Base-by-base conservation (phyloP, 73 alveolate genomes). In the Paramecium primaurelia region DNA sequence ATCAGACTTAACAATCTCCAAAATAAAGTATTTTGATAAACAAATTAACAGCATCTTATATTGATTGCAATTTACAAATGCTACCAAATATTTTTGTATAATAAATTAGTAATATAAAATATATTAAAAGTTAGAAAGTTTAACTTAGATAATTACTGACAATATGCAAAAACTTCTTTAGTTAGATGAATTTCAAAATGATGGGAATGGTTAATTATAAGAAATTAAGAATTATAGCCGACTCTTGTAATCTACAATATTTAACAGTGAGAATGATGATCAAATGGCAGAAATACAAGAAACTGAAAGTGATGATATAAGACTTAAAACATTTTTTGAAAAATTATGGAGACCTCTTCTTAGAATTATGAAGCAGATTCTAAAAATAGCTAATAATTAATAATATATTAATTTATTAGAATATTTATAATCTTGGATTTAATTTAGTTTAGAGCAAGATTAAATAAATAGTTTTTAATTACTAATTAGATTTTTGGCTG, bases 261-360 rank as follows among this genome's bases (percentile, higher is more conserved):
- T 42, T 80, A 49, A 80, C 12, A 20, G 36, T 5, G 38, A 34
- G 6, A 44, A 22, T 40, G 91, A 40, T 4, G 91, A 49, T 54
- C 18, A 38, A 11, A 42, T 30, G 6, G 58, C 25, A 36, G 38
- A 36, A n/a, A 16, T 75, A 12, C 6, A 36, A 38, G 88, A 75
- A 42, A 38, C 69, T 3, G 75, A 49, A 42, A 25, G 47, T 14
- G 73, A 47, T 42, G 75, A 80, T 42, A 44, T 25, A 80, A 80
- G 7, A 80, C 25, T 80, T 80, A 80, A 22, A 22, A 49, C 91
- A 6, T 14, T 26, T 20, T 42, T 80, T 42, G 91, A 80, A 45
- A 80, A 49, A 45, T 22, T 80, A 44, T 80, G 91, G 91, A 45
- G 51, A 44, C 91, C 91, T 2, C 37, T 80, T 26, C 34, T 80